Percentiles rank a stretch among this genome's conserved stretches.
Conservation (phyloP, 805 yeast species). For the Schizosaccharomyces octosporus region DNA sequence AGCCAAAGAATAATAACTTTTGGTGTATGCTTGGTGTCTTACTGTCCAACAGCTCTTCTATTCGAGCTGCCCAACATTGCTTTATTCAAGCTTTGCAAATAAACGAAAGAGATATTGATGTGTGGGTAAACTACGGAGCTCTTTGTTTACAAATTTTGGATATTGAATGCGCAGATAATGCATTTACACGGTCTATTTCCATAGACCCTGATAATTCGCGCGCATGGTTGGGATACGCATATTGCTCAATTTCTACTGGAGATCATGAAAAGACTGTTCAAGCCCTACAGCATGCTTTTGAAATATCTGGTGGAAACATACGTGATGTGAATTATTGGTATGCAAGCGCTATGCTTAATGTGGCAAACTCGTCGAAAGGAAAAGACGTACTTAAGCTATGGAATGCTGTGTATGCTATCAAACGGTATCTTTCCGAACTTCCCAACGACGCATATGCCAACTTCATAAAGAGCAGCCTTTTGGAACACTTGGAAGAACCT, state of each 20-base stretch:
- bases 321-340: not conserved
- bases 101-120: conserved; percentile 37
- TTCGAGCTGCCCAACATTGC: conserved; percentile 67
- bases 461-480: conserved; percentile 12
- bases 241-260: conserved; percentile 18
- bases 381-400: not conserved
- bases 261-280: conserved; percentile 24
- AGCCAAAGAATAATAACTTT: conserved; percentile 39
- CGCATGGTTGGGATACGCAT: conserved; percentile 75
- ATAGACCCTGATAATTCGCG: conserved; percentile 49
- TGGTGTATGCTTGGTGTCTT: conserved; percentile 76
- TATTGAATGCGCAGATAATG: conserved; percentile 41
- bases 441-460: conserved; percentile 12
- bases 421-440: conserved; percentile 26
- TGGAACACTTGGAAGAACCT: conserved; percentile 47
- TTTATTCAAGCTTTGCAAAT: conserved; percentile 57
- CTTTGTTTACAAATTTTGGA: conserved; percentile 50
- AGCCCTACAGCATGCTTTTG: conserved; percentile 53
- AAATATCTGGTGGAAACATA: conserved; percentile 42
- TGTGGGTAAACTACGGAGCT: conserved; percentile 67
- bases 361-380: not conserved
- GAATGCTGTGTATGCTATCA: conserved; percentile 12
- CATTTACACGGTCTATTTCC: conserved; percentile 52
- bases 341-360: not conserved
- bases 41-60: conserved; percentile 33